Percentiles rank a stretch among this genome's conserved stretches.
phyloP scores from a whole-genome alignment of 2,329 filamentous ascomycete species.

The Thermoascus crustaceus region DNA sequence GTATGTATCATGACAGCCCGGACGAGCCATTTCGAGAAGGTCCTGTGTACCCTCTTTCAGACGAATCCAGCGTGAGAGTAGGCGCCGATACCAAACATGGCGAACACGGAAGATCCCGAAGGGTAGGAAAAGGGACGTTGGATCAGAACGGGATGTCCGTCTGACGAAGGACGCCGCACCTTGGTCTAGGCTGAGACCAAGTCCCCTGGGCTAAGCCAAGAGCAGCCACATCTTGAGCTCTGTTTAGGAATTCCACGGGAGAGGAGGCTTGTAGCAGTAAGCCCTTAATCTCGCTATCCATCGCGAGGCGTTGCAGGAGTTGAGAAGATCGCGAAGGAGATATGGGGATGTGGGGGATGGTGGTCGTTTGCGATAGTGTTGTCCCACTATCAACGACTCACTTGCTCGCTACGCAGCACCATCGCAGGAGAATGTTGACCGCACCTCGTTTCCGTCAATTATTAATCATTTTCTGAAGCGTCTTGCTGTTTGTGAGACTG shows the following conservation, averaged over 20 bases:
- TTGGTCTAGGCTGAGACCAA: slow-evolving; percentile 2
- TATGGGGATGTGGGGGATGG: not conserved
- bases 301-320: not conserved
- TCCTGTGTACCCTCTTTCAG: no score
- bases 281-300: slow-evolving; percentile 2
- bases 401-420: no score
- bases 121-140: not conserved
- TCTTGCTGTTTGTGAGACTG: no score
- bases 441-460: no score
- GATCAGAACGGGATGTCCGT: not conserved
- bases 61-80: not conserved
- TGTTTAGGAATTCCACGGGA: not conserved
- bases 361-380: no score
- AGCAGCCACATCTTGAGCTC: slow-evolving; percentile 1
- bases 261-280: not conserved
- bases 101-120: not conserved
- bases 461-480: no score
- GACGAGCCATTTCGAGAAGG: no score
- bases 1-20: no score
- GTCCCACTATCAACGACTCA: no score
- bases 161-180: slow-evolving; percentile 7
- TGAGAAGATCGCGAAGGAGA: not conserved
- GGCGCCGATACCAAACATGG: slow-evolving; percentile 1
- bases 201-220: slow-evolving; percentile 1
- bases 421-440: no score